A percentile compares a stretch with the other conserved stretches of the same genome.
phyloP scores from a whole-genome alignment of 306 rosid genomes.

The Glycyrrhiza uralensis region DNA sequence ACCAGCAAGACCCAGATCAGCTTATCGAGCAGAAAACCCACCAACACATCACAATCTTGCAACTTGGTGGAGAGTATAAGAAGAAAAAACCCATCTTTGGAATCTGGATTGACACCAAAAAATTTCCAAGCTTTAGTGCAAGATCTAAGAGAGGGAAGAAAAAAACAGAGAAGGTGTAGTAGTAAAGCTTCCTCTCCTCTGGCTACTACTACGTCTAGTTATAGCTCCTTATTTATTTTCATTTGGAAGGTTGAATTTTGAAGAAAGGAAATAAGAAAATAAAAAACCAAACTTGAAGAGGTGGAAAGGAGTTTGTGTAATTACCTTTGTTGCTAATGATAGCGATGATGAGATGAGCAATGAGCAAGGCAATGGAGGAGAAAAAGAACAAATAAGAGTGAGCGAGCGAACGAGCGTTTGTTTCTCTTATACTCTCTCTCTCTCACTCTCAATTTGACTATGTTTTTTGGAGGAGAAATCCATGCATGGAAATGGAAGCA shows the following conservation, averaged over 20 bases:
- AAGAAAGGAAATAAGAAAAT: neutral
- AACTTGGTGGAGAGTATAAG: no score
- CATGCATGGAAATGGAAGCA: conserved; percentile 96
- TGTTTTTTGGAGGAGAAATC: conserved; percentile 87
- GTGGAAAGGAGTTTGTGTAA: conserved; percentile 18
- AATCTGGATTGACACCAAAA: neutral
- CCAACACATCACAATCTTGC: neutral
- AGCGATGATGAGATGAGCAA: conserved; percentile 36
- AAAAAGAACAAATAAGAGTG: conserved; percentile 7
- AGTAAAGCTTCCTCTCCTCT: conserved; percentile 13
- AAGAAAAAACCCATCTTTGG: neutral
- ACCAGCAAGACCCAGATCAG: conserved; percentile 42
- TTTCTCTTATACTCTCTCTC: conserved; percentile 35
- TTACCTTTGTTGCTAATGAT: conserved; percentile 48
- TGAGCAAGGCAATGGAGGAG: neutral
- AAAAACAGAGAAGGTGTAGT: conserved; percentile 10
- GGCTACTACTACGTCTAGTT: no score
- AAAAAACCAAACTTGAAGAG: conserved; percentile 22
- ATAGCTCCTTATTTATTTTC: no score
- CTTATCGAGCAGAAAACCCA: conserved; percentile 29
- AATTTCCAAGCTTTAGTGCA: neutral
- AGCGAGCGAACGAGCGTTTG: conserved; percentile 42
- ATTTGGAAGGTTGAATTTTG: conserved; percentile 33
- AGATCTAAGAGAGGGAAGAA: neutral
- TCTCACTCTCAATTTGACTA: conserved; percentile 35